These are phyloP conservation scores for Candida boidinii DNA, from an alignment of 805 yeast species.

Conservation along the genomic window DNA sequence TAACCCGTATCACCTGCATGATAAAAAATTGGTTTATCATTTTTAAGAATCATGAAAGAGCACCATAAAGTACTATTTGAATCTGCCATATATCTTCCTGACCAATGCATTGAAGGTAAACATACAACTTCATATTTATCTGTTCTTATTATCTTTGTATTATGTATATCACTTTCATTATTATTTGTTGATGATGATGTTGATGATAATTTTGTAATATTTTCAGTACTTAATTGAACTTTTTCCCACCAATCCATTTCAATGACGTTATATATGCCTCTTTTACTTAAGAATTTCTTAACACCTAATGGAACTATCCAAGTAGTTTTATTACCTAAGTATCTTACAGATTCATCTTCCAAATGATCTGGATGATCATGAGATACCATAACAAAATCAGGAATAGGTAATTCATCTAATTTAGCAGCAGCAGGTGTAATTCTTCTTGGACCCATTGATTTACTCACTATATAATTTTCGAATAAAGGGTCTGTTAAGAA, in stretches of 20 bases:
- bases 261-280: slow-evolving; percentile 51
- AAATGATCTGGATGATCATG: slow-evolving; percentile 96
- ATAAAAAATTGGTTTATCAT: slow-evolving; percentile 65
- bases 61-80: slow-evolving; percentile 84
- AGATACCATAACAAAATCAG: slow-evolving; percentile 71
- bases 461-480: slow-evolving; percentile 51
- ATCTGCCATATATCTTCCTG: slow-evolving; percentile 77
- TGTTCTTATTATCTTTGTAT: slow-evolving; percentile 19
- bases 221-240: slow-evolving; percentile 36
- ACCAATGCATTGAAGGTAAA: slow-evolving; percentile 96
- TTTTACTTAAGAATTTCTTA: slow-evolving; percentile 43
- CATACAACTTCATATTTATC: slow-evolving; percentile 74
- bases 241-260: slow-evolving; percentile 95
- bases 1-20: slow-evolving; percentile 97
- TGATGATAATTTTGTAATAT: slow-evolving; percentile 3
- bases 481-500: slow-evolving; percentile 84
- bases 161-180: slow-evolving; percentile 3
- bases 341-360: slow-evolving; percentile 50
- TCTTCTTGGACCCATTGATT: slow-evolving; percentile 72
- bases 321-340: slow-evolving; percentile 49
- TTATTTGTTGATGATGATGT: background rate
- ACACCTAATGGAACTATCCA: slow-evolving; percentile 92
- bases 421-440: slow-evolving; percentile 70
- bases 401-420: slow-evolving; percentile 53
- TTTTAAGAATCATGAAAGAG: slow-evolving; percentile 62